Base-by-base conservation (phyloP, 1,284 basidiomycete species). In the Exobasidium cylindrosporum region DNA sequence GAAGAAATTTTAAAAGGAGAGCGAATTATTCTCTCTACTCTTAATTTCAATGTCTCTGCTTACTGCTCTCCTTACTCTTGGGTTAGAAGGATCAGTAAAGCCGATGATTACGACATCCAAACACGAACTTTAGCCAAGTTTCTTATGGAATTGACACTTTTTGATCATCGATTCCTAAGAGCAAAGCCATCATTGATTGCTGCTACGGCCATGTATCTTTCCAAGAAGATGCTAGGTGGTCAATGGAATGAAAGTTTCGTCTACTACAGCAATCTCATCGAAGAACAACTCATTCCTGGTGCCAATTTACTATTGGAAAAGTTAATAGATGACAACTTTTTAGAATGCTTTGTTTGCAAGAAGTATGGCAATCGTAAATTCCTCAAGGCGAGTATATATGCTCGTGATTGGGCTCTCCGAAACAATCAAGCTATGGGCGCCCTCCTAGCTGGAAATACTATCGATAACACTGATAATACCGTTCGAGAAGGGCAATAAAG, bases 31-130 rank as follows among this genome's bases (percentile, higher is more conserved):
- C 64, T 73, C 14, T 65, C 65, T 82, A 92, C 92, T 45, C 87
- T 99, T 62, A 92, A 97, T 68, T 98, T 97, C 83, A 89, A 89
- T 81, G 81, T 99, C 78, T 97, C 94, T 61, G 88, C 92, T 62
- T 99, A 99, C 83, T 98, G 96, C 83, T 96, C 95, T 53, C 96
- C 96, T 1, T 98, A 98, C 83, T 94, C 91, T 79, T 98, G 96
- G 96, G 93, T 98, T 84, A 88, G 96, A 68, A 89, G 89, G 75
- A 88, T 93, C 64, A 93, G 91, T 81, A 98, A 97, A 82, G 96
- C 95, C 2, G 96, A 98, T 75, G 89, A 91, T 64, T 97, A 95
- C 81, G 93, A 98, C 80, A 89, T 98, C 73, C 95, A 97, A 81
- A 98, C 95, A 4, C 85, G 96, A 63, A 99, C 96, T 11, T 83